Percentiles rank a stretch among this genome's conserved stretches.
These are phyloP conservation scores for Macadamia integrifolia DNA, from an alignment of 164 flowering plant species.

Conservation along the genomic window DNA sequence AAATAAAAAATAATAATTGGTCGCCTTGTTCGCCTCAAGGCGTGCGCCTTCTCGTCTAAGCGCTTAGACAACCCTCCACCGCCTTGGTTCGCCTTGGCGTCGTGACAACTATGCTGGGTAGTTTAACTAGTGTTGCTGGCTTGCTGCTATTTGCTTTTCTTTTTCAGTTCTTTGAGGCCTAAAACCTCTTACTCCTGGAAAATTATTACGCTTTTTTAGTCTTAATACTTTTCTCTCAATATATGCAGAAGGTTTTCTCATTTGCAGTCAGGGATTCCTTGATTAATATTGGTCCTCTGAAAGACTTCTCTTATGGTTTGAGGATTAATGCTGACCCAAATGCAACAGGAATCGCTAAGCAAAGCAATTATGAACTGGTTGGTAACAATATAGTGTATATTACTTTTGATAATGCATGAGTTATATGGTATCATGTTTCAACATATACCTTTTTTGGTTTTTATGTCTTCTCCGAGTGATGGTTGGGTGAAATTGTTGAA, in stretches of 20 bases:
- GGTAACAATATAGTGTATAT: slow-evolving; percentile 1
- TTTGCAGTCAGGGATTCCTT: slow-evolving; percentile 95
- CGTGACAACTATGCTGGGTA: too few species aligned
- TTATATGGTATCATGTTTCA: slow-evolving; percentile 2
- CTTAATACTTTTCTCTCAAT: slow-evolving; percentile 7
- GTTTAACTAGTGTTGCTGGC: not conserved
- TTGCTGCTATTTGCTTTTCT: not conserved
- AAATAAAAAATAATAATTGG: too few species aligned
- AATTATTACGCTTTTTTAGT: too few species aligned
- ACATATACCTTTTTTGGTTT: not conserved
- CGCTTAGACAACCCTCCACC: too few species aligned
- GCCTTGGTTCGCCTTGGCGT: too few species aligned
- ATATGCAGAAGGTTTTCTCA: slow-evolving; percentile 73
- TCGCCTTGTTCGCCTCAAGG: too few species aligned
- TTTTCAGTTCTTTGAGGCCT: too few species aligned
- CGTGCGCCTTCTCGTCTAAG: too few species aligned
- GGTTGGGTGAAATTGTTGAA: not conserved
- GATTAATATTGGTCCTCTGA: slow-evolving; percentile 88
- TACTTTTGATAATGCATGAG: not conserved
- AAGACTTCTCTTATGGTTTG: slow-evolving; percentile 90
- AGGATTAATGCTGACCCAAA: slow-evolving; percentile 87
- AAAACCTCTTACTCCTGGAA: too few species aligned
- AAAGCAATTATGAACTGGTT: slow-evolving; percentile 98
- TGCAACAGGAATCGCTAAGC: slow-evolving; percentile 88
- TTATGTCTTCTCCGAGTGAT: not conserved